Base-by-base conservation (phyloP, 208 protist species). In the Naegleria lovaniensis region DNA sequence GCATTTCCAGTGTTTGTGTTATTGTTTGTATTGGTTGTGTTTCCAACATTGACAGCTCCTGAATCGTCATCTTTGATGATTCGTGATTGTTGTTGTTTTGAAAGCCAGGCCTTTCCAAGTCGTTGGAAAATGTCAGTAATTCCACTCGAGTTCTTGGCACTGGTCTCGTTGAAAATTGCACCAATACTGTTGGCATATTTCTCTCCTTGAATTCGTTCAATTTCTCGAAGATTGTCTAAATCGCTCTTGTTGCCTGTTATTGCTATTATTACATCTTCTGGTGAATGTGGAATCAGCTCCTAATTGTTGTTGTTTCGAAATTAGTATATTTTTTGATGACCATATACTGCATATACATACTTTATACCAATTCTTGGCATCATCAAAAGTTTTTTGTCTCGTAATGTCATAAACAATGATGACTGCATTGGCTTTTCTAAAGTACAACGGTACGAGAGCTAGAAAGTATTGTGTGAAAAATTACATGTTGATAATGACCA, bases 391-490 rank as follows among this genome's bases (percentile, higher is more conserved):
- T 33, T 93, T 52, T 25, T 75, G 36, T n/a, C 55, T 88, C 15
- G 90, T 94, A 33, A 94, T 88, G 58, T 95, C 93, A 90, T 93
- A 95, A 0, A 95, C 93, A 36, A 95, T 33, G 2, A 95, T n/a
- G 0, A 91, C 93, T 36, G 89, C 93, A 1, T 89, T 93, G 29
- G 94, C 92, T 67, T 84, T 51, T 36, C 93, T 88, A 89, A 94
- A 95, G 75, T 95, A 95, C 36, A 95, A 93, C 5, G 93, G 93
- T 51, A 90, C 93, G 83, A 95, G 75, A 6, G 94, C 55, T 67
- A 29, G 5, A 5, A 58, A 58, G 11, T 29, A 67, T 67, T 67
- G 22, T 15, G 11, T 67, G 55, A 29, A 67, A 67, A 48, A 7
- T 7, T 7, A 48, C 43, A 48, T n/a, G 43, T 1, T 48, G 43